Base-by-base conservation (phyloP, 805 yeast species). In the Myxozyma geophila region DNA sequence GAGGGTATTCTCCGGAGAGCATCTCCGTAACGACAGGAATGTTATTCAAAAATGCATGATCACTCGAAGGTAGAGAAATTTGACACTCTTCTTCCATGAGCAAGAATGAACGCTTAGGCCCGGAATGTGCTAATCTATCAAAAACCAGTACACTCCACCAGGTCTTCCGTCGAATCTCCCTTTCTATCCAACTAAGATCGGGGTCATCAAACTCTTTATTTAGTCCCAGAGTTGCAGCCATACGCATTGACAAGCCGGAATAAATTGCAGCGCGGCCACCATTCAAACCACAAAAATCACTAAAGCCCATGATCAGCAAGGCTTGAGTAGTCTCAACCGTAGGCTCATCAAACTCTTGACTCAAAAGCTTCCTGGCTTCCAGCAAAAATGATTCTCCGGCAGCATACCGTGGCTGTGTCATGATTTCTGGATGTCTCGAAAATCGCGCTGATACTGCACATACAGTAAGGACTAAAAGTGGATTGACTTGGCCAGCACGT, bases 191-290 rank as follows among this genome's bases (percentile, higher is more conserved):
- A 9, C 73, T 62, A n/a, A 73, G 65, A 8, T 60, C 67, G 15
- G 70, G 69, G 44, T 73, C 71, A 17, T 65, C 63, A 21, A 59
- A 60, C 54, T 73, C 76, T 47, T 69, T 64, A 61, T 75, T 70
- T 10, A 76, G 67, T 7, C 73, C 71, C 54, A 75, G 58, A 33
- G 73, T 72, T 2, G 72, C 66, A 12, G 77, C 78, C 74, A 74
- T 73, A 3, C 77, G 73, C 60, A 75, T 71, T 7, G 75, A 75
- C 68, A 75, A 66, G 8, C 76, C 74, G 40, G 75, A 71, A 54
- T 74, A 75, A n/a, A 75, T 75, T 66, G 76, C 74, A 13, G 76
- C 73, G 53, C 73, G 70, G n/a, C 73, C 74, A 8, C 76, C 77
- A 28, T 72, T 69, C 53, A 71, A 49, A 9, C 72, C 64, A 56